phyloP scores from a whole-genome alignment of 768 basidiomycete species.

The Trametes coccinea region DNA sequence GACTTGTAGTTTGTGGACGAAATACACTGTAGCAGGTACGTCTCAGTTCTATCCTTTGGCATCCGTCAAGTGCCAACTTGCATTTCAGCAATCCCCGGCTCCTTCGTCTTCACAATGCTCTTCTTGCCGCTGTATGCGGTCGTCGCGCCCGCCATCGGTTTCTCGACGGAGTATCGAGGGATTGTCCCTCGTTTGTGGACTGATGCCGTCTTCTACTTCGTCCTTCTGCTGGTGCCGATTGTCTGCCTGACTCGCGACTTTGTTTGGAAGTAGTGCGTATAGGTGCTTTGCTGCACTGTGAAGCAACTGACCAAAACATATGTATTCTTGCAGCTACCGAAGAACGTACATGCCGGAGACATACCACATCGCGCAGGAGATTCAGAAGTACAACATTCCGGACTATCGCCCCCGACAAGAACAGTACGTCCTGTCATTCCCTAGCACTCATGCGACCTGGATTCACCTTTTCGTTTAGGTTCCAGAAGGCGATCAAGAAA shows the following conservation, averaged over 20 bases:
- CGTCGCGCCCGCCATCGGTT: constrained; percentile 81
- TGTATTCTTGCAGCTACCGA: constrained; percentile 62
- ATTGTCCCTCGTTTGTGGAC: constrained; percentile 92
- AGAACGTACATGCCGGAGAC: constrained; percentile 87
- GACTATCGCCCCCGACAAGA: constrained; percentile 97
- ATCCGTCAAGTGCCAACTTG: not conserved
- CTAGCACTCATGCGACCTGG: not conserved
- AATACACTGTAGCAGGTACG: constrained; percentile 91
- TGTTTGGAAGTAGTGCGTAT: constrained; percentile 93
- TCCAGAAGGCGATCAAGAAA: constrained; percentile 99
- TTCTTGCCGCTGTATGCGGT: constrained; percentile 90
- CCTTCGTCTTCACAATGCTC: constrained; percentile 94
- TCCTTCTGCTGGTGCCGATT: constrained; percentile 79
- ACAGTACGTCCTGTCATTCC: constrained; percentile 58
- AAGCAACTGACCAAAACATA: constrained; percentile 1
- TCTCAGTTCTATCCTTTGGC: not conserved
- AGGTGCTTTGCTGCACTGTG: constrained; percentile 11
- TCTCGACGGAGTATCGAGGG: constrained; percentile 88
- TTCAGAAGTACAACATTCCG: constrained; percentile 98
- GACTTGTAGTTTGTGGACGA: constrained; percentile 87
- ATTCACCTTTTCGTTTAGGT: constrained; percentile 47
- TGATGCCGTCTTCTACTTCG: constrained; percentile 86
- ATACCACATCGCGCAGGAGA: constrained; percentile 98
- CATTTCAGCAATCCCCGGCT: constrained; percentile 86
- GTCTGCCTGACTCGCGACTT: constrained; percentile 88